These are phyloP conservation scores for Xanthoconium stramineum DNA, from an alignment of 768 basidiomycete species.

Conservation along the genomic window DNA sequence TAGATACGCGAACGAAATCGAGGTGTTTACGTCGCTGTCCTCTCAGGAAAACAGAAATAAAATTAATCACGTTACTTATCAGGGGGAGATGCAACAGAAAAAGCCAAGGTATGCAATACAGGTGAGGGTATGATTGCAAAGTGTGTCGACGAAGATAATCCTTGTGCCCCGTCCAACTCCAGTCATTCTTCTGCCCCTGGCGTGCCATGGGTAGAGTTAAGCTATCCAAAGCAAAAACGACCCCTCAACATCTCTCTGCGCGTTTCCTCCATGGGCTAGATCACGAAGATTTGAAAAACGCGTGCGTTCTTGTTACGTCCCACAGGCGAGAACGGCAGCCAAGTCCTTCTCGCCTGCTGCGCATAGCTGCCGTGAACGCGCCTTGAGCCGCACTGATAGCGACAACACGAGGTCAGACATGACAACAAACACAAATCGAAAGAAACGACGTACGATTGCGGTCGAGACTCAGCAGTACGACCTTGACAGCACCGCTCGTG, in stretches of 20 bases:
- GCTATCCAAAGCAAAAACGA: conserved; percentile 9
- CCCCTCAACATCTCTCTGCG: background rate
- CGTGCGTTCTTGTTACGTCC: conserved; percentile 18
- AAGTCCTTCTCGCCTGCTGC: conserved; percentile 87
- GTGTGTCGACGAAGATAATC: background rate
- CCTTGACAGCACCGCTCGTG: conserved; percentile 60
- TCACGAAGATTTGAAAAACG: conserved; percentile 3
- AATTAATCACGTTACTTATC: background rate
- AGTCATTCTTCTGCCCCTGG: conserved; percentile 16
- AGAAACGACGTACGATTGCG: conserved; percentile 69
- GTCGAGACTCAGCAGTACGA: conserved; percentile 87
- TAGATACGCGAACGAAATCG: conserved; percentile 10
- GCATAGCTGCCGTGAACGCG: conserved; percentile 79
- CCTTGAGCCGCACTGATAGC: conserved; percentile 82
- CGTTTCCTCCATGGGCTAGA: conserved; percentile 3
- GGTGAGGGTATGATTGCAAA: conserved; percentile 22
- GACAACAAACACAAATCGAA: conserved; percentile 6
- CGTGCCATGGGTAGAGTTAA: conserved; percentile 25
- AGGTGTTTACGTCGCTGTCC: background rate
- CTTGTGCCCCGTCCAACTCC: conserved; percentile 4
- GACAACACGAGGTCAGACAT: conserved; percentile 8
- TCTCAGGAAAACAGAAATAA: background rate
- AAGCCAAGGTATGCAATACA: conserved; percentile 19
- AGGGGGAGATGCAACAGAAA: background rate
- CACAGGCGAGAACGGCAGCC: conserved; percentile 56